phyloP scores from a whole-genome alignment of 331 rosid genomes.

The Erythrophleum ivorense region DNA sequence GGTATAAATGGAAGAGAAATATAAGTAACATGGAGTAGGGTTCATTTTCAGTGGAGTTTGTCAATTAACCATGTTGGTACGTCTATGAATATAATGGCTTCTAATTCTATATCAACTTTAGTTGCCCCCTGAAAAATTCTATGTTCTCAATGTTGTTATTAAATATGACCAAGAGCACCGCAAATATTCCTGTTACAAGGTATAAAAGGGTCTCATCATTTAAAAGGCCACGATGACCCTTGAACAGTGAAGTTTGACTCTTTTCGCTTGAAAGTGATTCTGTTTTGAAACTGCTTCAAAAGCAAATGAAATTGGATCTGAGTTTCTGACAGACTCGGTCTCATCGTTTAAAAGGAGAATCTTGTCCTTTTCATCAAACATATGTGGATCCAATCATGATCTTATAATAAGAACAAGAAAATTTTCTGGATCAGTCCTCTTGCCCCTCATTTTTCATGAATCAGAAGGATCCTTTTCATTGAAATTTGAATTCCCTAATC shows the following conservation, averaged over 20 bases:
- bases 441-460: not conserved
- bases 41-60: constrained; percentile 22
- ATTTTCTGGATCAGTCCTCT: not conserved
- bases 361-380: not conserved
- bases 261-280: constrained; percentile 31
- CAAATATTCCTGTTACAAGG: constrained; percentile 30
- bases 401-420: not conserved
- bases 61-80: not conserved
- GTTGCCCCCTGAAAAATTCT: constrained; percentile 13
- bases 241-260: constrained; percentile 7
- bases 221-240: constrained; percentile 20
- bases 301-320: not conserved
- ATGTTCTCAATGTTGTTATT: constrained; percentile 8
- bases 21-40: constrained; percentile 36
- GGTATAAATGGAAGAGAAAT: constrained; percentile 1
- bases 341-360: not conserved
- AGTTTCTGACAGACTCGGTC: not conserved
- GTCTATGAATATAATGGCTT: not conserved
- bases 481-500: not conserved
- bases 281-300: constrained; percentile 21
- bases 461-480: not conserved
- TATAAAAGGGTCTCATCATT: constrained; percentile 30
- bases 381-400: not conserved
- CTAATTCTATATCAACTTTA: not conserved
- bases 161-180: constrained; percentile 26